These are phyloP conservation scores for Aspergillus bertholletiae DNA, from an alignment of 495 filamentous ascomycete genomes.

Conservation along the genomic window DNA sequence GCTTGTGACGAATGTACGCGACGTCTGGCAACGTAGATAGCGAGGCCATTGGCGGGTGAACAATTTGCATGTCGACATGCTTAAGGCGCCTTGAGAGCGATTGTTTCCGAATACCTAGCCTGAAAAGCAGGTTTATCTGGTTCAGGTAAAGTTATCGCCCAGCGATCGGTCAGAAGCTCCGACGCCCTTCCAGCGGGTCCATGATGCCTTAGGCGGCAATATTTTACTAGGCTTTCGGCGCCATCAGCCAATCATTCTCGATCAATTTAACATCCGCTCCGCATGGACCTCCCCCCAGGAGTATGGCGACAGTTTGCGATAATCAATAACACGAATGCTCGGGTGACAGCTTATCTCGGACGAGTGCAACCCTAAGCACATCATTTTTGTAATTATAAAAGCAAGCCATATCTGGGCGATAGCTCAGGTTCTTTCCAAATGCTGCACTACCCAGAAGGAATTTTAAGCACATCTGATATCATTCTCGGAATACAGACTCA, in stretches of 20 bases:
- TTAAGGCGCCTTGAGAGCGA: slow-evolving; percentile 2
- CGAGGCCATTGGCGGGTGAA: slow-evolving; percentile 36
- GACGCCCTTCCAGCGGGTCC: not conserved
- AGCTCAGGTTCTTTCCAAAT: not conserved
- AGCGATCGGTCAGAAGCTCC: not conserved
- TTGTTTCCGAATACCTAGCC: not conserved
- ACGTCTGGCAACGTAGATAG: slow-evolving; percentile 12
- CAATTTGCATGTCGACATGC: slow-evolving; percentile 39
- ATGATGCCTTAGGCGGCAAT: slow-evolving; percentile 7
- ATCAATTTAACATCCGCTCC: slow-evolving; percentile 9
- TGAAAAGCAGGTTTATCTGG: slow-evolving; percentile 7
- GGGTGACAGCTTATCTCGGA: slow-evolving; percentile 4
- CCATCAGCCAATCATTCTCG: slow-evolving; percentile 28
- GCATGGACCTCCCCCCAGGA: slow-evolving; percentile 9
- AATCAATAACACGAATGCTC: not conserved
- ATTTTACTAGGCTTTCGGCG: slow-evolving; percentile 17
- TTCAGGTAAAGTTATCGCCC: slow-evolving; percentile 5
- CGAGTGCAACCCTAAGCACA: not conserved
- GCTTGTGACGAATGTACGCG: not conserved
- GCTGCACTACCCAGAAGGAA: not conserved
- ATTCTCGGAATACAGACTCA: too few relatives aligned
- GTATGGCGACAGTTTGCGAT: slow-evolving; percentile 4
- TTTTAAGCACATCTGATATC: not conserved
- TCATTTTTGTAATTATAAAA: not conserved
- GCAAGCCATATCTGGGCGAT: not conserved